Percentiles rank a stretch among this genome's conserved stretches.
phyloP scores from a whole-genome alignment of 805 yeast genomes.

The Danielia reshetovae region DNA sequence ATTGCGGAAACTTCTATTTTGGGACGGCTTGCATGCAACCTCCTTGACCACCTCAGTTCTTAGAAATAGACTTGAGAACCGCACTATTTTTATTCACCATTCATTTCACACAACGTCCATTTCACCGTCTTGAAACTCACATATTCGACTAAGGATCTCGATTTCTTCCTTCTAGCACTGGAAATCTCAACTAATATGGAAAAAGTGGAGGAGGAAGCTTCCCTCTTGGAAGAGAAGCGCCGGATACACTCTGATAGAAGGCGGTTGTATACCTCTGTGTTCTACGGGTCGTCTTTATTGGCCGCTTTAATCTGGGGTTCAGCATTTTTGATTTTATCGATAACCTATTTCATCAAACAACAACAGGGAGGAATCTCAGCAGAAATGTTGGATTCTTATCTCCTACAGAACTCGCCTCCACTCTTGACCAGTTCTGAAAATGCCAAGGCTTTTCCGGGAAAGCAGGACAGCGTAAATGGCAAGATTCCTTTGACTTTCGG shows the following conservation, averaged over 20 bases:
- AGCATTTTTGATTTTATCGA: conserved; percentile 20
- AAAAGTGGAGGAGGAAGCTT: neutral
- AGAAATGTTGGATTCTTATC: neutral
- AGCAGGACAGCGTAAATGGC: neutral
- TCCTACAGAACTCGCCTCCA: neutral
- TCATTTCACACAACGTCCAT: too few relatives aligned
- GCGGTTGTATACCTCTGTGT: conserved; percentile 6
- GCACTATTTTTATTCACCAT: too few relatives aligned
- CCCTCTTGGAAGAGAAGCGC: neutral
- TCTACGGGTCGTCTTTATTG: conserved; percentile 15
- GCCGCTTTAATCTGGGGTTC: conserved; percentile 36
- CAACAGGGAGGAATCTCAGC: too few relatives aligned
- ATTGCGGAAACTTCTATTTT: too few relatives aligned
- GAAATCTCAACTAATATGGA: too few relatives aligned
- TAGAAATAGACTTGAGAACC: too few relatives aligned
- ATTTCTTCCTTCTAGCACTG: too few relatives aligned
- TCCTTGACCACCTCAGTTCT: too few relatives aligned
- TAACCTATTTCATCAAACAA: conserved; percentile 4
- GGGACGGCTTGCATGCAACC: too few relatives aligned
- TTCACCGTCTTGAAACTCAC: too few relatives aligned
- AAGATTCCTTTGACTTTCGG: conserved; percentile 27
- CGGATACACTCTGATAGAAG: neutral
- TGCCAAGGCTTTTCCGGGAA: neutral
- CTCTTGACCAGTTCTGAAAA: neutral
- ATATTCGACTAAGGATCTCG: too few relatives aligned